Base-by-base conservation (phyloP, 192 early-diverging fungal genomes). In the Ambispora gerdemannii region DNA sequence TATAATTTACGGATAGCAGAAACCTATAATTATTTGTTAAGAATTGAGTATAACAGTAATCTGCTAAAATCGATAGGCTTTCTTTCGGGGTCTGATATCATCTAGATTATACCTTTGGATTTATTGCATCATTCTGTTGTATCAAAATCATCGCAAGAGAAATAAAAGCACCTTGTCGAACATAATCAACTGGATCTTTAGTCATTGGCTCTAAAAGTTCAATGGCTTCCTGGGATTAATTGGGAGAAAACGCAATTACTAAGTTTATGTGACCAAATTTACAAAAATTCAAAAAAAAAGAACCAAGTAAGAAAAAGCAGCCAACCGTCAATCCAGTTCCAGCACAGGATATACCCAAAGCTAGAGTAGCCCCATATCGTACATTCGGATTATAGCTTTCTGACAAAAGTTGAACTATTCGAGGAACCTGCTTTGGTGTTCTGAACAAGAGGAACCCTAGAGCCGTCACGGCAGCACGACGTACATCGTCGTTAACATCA, bases 301-400 rank as follows among this genome's bases (percentile, higher is more conserved):
- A 43, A n/a, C n/a, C 38, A 15, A 43, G 15, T 43, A 10, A 15
- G 15, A 43, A 43, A 56, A 28, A 22, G n/a, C 20, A n/a, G 49
- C 67, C n/a, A 62, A 81, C 80, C 70, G 82, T 76, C 59, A 90
- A 88, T 10, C 93, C 96, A 4, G 95, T 95, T 34, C 96, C 95
- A 13, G 97, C 96, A 50, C 96, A 99, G 25, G 95, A 91, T 76
- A 99, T 97, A 59, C 96, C 97, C 34, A 99, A 84, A 17, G 97
- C 97, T 56, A 98, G 74, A 43, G 94, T 91, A 6, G 96, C 95
- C 33, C 97, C 97, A 72, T 97, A 94, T 13, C 97, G 91, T 27
- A 99, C 97, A 70, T 99, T 95, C 51, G 97, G 96, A 82, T 99
- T 99, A 80, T 92, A 99, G 79, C 94, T 96, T 79, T 99, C 95